Evolutionary conservation across 768 basidiomycete species (phyloP).

Genomic region (Sistotremastrum niveocremeum): DNA sequence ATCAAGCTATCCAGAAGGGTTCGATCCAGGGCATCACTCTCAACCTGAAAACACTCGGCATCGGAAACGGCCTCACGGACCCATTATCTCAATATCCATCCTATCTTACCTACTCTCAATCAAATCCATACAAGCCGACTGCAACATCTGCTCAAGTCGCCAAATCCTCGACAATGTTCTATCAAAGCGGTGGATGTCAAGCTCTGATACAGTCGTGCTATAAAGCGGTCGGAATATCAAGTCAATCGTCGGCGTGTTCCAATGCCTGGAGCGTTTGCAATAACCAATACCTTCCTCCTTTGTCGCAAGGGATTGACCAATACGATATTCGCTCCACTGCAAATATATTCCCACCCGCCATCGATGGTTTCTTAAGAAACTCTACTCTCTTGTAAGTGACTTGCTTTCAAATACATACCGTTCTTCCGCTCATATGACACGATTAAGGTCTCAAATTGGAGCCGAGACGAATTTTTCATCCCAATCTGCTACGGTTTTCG

Average conservation of each 20-base stretch:
- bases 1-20: constrained; percentile 38
- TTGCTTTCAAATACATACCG: background rate
- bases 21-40: constrained; percentile 31
- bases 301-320: constrained; percentile 42
- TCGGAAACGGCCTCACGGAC: constrained; percentile 47
- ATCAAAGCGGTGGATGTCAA: constrained; percentile 31
- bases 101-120: constrained; percentile 39
- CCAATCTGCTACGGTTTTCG: constrained; percentile 28
- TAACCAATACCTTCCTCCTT: constrained; percentile 35
- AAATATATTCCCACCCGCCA: constrained; percentile 36
- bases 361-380: constrained; percentile 17
- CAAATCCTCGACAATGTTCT: constrained; percentile 31
- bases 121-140: constrained; percentile 43
- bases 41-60: constrained; percentile 46
- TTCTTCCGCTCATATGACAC: constrained; percentile 11
- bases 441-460: constrained; percentile 25
- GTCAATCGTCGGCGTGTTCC: constrained; percentile 37
- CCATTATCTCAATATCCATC: constrained; percentile 41
- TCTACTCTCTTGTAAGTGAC: constrained; percentile 4
- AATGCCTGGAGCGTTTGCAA: constrained; percentile 47
- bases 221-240: constrained; percentile 27
- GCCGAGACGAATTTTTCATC: constrained; percentile 29
- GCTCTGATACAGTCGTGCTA: constrained; percentile 41
- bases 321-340: constrained; percentile 33
- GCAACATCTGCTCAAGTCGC: constrained; percentile 29